Percentiles rank a stretch among this genome's conserved stretches.
These are phyloP conservation scores for Avena atlantica DNA, from an alignment of 176 grass and related monocot species.

Conservation along the genomic window DNA sequence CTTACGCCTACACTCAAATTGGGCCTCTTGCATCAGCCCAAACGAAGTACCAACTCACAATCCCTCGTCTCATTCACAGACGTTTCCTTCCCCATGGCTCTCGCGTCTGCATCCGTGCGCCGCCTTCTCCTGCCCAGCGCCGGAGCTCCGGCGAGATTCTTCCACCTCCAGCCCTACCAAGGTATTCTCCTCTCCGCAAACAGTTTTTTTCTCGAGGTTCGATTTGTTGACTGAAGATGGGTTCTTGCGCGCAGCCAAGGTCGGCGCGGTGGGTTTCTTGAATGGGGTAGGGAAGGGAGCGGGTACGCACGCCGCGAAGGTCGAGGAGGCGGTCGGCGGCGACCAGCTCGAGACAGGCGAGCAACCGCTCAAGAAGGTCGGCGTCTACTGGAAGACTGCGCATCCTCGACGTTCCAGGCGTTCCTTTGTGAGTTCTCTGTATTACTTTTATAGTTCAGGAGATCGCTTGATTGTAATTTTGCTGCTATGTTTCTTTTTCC, in stretches of 20 bases:
- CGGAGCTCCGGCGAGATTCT: slow-evolving; percentile 40
- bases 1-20: not conserved
- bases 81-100: slow-evolving; percentile 15
- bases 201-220: not conserved
- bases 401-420: not conserved
- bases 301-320: slow-evolving; percentile 59
- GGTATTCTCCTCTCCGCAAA: slow-evolving; percentile 22
- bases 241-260: slow-evolving; percentile 59
- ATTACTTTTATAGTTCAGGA: not conserved
- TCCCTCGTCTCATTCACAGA: not conserved
- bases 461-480: not conserved
- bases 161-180: slow-evolving; percentile 50
- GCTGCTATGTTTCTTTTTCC: no score
- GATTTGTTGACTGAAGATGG: slow-evolving; percentile 14
- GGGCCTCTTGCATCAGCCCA: not conserved
- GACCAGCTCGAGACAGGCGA: slow-evolving; percentile 64
- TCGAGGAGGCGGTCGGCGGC: slow-evolving; percentile 65
- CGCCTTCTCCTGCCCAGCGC: slow-evolving; percentile 45
- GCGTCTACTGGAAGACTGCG: slow-evolving; percentile 77
- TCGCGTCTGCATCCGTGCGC: slow-evolving; percentile 43
- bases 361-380: slow-evolving; percentile 73
- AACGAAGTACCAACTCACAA: not conserved
- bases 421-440: not conserved
- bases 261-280: slow-evolving; percentile 73
- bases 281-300: slow-evolving; percentile 67